phyloP scores from a whole-genome alignment of 495 filamentous ascomycete genomes.

The Amniculicola lignicola region DNA sequence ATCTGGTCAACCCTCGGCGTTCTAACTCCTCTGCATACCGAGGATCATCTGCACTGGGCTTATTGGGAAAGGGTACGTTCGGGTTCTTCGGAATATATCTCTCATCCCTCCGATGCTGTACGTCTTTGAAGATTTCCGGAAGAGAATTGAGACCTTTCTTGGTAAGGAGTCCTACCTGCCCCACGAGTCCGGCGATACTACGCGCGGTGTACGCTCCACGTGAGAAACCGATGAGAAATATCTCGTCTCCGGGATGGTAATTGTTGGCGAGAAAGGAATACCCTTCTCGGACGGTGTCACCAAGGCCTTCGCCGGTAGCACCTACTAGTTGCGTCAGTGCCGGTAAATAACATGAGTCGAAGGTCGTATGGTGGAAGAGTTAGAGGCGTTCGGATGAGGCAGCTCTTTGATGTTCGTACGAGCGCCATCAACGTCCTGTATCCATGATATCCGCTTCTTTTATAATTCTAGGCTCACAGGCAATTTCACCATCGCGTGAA shows the following conservation, averaged over 20 bases:
- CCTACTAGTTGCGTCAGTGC: slow-evolving; percentile 20
- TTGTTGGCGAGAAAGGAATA: slow-evolving; percentile 68
- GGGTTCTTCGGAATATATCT: slow-evolving; percentile 56
- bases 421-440: too few species aligned
- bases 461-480: too few species aligned
- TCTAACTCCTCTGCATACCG: slow-evolving; percentile 39
- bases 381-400: too few species aligned
- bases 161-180: slow-evolving; percentile 60
- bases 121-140: slow-evolving; percentile 63
- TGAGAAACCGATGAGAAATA: slow-evolving; percentile 69
- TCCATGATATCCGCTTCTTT: too few species aligned
- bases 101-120: slow-evolving; percentile 53
- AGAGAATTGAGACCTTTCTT: slow-evolving; percentile 61
- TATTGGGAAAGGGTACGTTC: slow-evolving; percentile 55
- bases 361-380: too few species aligned
- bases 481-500: too few species aligned
- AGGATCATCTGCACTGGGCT: slow-evolving; percentile 49
- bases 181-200: slow-evolving; percentile 61
- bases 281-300: slow-evolving; percentile 60
- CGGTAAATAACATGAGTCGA: too few species aligned
- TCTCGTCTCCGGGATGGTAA: slow-evolving; percentile 64
- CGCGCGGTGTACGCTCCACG: slow-evolving; percentile 71
- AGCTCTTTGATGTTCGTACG: too few species aligned
- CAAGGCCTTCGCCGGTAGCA: slow-evolving; percentile 39
- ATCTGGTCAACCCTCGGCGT: slow-evolving; percentile 36